Conservation (phyloP, 768 basidiomycete genomes). For the Rhodotorula babjevae region DNA sequence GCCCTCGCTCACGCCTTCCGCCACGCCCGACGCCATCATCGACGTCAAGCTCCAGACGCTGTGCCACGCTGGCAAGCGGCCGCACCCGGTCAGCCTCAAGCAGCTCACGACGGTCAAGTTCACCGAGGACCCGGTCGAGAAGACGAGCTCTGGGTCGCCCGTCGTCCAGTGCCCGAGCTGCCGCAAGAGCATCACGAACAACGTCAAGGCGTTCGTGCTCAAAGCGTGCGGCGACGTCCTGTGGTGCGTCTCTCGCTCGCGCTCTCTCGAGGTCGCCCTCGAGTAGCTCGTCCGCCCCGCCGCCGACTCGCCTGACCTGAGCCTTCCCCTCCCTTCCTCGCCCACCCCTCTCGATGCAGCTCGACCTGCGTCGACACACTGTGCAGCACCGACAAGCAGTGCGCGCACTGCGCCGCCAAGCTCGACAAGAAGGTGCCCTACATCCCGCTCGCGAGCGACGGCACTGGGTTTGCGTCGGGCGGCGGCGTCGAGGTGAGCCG, state of each 20-base stretch:
- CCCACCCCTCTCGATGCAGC: constrained; percentile 4
- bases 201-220: constrained; percentile 65
- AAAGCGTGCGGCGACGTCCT: constrained; percentile 85
- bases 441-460: constrained; percentile 82
- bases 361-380: constrained; percentile 85
- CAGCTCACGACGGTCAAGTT: constrained; percentile 76
- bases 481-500: constrained; percentile 83
- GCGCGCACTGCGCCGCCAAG: constrained; percentile 73
- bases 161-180: constrained; percentile 76
- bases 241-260: constrained; percentile 50
- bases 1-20: constrained; percentile 32
- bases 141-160: constrained; percentile 16
- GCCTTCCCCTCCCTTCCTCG: too few relatives aligned
- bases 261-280: background rate
- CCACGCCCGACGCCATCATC: constrained; percentile 18
- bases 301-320: too few relatives aligned
- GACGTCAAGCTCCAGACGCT: constrained; percentile 69
- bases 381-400: constrained; percentile 69
- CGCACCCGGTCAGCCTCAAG: constrained; percentile 78
- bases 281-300: too few relatives aligned
- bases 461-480: constrained; percentile 92
- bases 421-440: constrained; percentile 65
- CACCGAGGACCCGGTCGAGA: constrained; percentile 50
- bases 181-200: constrained; percentile 78
- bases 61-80: constrained; percentile 73